phyloP scores from a whole-genome alignment of 2,329 filamentous ascomycete genomes.

The Aspergillus sp. region DNA sequence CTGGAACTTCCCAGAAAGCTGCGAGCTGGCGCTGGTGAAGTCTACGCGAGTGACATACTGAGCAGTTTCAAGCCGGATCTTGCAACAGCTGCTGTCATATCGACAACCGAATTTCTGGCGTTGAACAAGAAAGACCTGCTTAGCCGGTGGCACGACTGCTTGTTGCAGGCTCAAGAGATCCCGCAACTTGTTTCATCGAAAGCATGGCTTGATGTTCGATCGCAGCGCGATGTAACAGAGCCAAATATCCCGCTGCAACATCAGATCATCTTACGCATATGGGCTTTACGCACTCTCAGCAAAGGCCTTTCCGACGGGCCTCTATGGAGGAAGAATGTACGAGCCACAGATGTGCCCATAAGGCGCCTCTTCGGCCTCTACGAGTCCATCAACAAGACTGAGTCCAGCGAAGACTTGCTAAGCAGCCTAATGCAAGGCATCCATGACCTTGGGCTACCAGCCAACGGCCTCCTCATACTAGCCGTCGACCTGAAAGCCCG shows the following conservation, averaged over 20 bases:
- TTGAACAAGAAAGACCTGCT: constrained; percentile 25
- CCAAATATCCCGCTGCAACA: constrained; percentile 21
- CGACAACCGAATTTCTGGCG: constrained; percentile 36
- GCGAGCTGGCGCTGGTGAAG: constrained; percentile 9
- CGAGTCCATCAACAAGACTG: constrained; percentile 19
- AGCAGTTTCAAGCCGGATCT: constrained; percentile 25
- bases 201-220: constrained; percentile 28
- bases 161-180: constrained; percentile 24
- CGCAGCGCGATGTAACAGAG: neutral
- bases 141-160: constrained; percentile 33
- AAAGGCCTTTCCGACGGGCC: constrained; percentile 22
- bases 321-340: constrained; percentile 21
- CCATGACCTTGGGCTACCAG: constrained; percentile 33
- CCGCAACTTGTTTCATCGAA: constrained; percentile 25
- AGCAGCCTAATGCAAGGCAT: constrained; percentile 31
- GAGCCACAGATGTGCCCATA: constrained; percentile 24
- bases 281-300: constrained; percentile 33
- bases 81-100: constrained; percentile 31
- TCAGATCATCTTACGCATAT: constrained; percentile 37
- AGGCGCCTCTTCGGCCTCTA: constrained; percentile 32
- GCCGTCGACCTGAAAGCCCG: constrained; percentile 30
- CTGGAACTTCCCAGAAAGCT: constrained; percentile 19
- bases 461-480: constrained; percentile 31
- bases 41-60: constrained; percentile 25
- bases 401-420: constrained; percentile 26